Conservation (phyloP, 2,329 filamentous ascomycete species). For the Penicillium sp. region DNA sequence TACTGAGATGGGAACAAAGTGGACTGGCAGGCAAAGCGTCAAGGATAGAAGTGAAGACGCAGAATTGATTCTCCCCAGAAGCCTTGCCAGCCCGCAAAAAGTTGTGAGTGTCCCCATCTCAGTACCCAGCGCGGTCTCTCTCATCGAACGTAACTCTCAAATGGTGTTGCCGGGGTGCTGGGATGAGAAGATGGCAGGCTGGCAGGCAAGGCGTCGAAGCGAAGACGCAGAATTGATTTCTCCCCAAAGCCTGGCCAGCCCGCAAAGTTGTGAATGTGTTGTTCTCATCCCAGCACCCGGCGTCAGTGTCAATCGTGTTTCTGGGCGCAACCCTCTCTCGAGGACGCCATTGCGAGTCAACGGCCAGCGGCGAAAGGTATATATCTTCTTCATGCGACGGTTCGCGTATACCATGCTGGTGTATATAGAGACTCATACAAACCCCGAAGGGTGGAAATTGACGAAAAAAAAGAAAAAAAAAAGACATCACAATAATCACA, state of each 20-base stretch:
- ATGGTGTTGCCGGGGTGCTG: neutral
- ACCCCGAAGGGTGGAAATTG: neutral
- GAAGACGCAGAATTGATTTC: neutral
- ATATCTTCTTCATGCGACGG: too few relatives aligned
- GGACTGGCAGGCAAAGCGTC: neutral
- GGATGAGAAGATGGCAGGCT: neutral
- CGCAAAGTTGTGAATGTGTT: neutral
- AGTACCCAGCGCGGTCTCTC: neutral
- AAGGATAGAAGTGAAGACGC: neutral
- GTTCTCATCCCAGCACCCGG: neutral
- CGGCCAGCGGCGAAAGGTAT: too few relatives aligned
- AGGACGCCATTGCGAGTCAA: neutral
- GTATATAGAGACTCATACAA: neutral
- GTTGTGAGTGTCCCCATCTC: neutral
- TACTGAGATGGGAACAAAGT: neutral
- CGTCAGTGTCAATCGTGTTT: neutral
- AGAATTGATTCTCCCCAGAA: neutral
- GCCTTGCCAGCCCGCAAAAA: neutral
- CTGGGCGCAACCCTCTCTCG: neutral
- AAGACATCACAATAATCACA: neutral
- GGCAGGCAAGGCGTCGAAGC: neutral
- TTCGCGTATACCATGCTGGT: neutral
- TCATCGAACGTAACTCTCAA: neutral
- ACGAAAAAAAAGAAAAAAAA: neutral
- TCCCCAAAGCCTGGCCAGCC: neutral